Conservation (phyloP, 106 monocot genomes). For the Dendrobium chrysotoxum region DNA sequence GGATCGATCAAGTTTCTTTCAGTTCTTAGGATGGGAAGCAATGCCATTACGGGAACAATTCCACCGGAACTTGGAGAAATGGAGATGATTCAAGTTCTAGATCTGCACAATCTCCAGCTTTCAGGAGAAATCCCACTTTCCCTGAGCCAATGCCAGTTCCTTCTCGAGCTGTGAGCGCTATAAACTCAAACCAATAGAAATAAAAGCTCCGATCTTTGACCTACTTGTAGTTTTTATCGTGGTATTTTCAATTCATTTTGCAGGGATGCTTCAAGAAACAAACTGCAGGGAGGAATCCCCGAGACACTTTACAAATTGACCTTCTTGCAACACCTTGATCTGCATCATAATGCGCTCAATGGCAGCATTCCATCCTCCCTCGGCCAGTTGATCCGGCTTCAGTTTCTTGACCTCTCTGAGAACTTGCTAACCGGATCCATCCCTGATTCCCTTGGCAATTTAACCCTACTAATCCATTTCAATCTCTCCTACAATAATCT, state of each 20-base stretch:
- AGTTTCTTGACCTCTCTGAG: conserved; percentile 61
- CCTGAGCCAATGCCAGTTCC: conserved; percentile 64
- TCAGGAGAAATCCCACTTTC: conserved; percentile 60
- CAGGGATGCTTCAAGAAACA: conserved; percentile 79
- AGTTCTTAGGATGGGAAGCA: conserved; percentile 51
- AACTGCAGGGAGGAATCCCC: conserved; percentile 64
- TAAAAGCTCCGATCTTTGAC: neutral
- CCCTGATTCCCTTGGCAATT: conserved; percentile 40
- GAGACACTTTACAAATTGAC: conserved; percentile 55
- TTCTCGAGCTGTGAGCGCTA: conserved; percentile 71
- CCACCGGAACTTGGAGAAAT: conserved; percentile 46
- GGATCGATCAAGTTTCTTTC: conserved; percentile 50
- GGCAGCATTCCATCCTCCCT: conserved; percentile 54
- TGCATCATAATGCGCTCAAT: conserved; percentile 55
- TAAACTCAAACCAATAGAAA: neutral
- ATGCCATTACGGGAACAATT: conserved; percentile 45
- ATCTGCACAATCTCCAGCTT: conserved; percentile 57
- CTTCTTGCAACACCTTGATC: conserved; percentile 60
- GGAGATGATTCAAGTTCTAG: conserved; percentile 54
- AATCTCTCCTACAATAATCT: conserved; percentile 86
- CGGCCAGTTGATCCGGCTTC: conserved; percentile 42
- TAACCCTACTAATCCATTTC: conserved; percentile 46
- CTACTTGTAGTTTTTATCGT: neutral
- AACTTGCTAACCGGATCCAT: conserved; percentile 63
- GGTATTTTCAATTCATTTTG: conserved; percentile 13